phyloP scores from a whole-genome alignment of 495 filamentous ascomycete genomes.

The Letharia columbiana region DNA sequence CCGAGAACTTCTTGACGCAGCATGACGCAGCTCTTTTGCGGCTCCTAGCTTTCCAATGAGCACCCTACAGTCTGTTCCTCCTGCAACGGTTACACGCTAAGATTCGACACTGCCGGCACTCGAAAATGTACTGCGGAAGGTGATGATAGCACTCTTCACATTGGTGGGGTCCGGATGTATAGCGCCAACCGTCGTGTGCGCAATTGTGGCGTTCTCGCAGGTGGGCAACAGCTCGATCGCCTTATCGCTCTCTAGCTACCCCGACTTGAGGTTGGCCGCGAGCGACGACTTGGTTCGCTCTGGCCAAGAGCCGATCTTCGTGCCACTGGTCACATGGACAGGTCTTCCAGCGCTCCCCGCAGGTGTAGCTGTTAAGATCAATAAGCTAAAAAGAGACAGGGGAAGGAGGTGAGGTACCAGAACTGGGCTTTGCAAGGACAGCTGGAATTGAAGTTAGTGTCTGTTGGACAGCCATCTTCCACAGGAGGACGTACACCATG shows the following conservation, averaged over 20 bases:
- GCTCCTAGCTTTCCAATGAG: neutral
- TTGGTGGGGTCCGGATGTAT: conserved; percentile 18
- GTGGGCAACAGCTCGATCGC: conserved; percentile 15
- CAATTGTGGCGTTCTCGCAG: conserved; percentile 28
- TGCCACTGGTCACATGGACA: conserved; percentile 41
- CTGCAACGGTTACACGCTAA: conserved; percentile 29
- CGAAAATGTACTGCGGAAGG: conserved; percentile 27
- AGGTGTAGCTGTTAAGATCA: conserved; percentile 35
- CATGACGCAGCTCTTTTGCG: too few relatives aligned
- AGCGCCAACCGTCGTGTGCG: conserved; percentile 24
- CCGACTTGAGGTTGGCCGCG: conserved; percentile 24
- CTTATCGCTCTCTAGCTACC: conserved; percentile 5
- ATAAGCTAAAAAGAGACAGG: neutral
- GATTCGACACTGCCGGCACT: conserved; percentile 30
- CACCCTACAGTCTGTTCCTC: conserved; percentile 24
- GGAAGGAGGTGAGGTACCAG: conserved; percentile 28
- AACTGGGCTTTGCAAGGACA: conserved; percentile 48
- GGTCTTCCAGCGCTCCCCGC: conserved; percentile 42
- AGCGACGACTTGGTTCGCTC: conserved; percentile 31
- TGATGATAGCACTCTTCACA: conserved; percentile 29
- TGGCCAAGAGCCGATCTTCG: conserved; percentile 29
- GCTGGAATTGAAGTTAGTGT: conserved; percentile 26
- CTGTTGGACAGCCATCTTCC: conserved; percentile 2
- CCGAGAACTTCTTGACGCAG: too few relatives aligned
- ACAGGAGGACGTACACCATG: conserved; percentile 31